Base-by-base conservation (phyloP, 108 stramenopile genomes). In the Cyclotella cryptica region DNA sequence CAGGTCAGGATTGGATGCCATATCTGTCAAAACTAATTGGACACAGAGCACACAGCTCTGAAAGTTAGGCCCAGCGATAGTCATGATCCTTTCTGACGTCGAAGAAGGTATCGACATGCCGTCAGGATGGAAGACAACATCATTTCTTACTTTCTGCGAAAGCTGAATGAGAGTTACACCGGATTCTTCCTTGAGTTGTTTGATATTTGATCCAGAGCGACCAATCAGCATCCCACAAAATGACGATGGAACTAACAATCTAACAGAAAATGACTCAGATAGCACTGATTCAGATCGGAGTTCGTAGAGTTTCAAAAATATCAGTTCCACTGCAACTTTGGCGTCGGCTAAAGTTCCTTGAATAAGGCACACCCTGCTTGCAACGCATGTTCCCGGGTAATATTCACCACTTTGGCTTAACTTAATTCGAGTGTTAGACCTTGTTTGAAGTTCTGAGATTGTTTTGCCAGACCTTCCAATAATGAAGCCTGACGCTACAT, bases 181-280 rank as follows among this genome's bases (percentile, higher is more conserved):
- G 42, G 90, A 89, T 57, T 85, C 43, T 52, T 91, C 93, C 67
- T 88, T 89, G 71, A 94, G 78, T n/a, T 69, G 61, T 53, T 91
- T 90, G 71, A 94, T 92, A 69, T 90, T 92, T 0, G 91, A 72
- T 35, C 93, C 93, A 42, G 71, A 81, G 54, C 89, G 91, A 21
- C 93, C 93, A 41, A 94, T 94, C 11, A 94, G 84, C 91, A 92
- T 94, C 5, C 93, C 93, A 78, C 93, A 92, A 58, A 84, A 84
- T 40, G 91, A 77, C 18, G 82, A 76, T 17, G 93, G 93, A 26
- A 94, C 81, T n/a, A 94, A 83, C 22, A 94, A 52, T 72, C 91
- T 87, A 17, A 91, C 87, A 29, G 87, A 84, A 69, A 92, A 94
- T 51, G 81, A 72, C 17, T 19, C n/a, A 19, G 52, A 19, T 46